These are phyloP conservation scores for Albatrellus sp. DNA, from an alignment of 1,284 basidiomycete genomes.

Conservation along the genomic window DNA sequence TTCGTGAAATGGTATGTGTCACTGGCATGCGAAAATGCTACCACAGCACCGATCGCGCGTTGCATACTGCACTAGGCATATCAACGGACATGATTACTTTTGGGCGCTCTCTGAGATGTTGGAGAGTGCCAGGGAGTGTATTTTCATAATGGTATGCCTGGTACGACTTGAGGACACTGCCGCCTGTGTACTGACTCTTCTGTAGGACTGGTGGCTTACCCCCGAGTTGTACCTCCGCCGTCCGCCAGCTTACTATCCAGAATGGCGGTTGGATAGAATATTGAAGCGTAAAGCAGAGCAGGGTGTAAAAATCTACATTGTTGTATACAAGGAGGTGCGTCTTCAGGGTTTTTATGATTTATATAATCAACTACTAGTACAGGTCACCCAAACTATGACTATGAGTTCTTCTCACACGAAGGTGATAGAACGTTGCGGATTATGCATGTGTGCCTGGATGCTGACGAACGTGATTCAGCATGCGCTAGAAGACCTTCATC, in stretches of 20 bases:
- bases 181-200: neutral
- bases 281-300: slow-evolving; percentile 80
- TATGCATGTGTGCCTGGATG: slow-evolving; percentile 4
- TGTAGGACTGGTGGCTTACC: slow-evolving; percentile 82
- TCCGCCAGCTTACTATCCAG: slow-evolving; percentile 69
- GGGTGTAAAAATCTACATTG: slow-evolving; percentile 81
- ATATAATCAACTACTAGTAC: slow-evolving; percentile 4
- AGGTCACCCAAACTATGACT: slow-evolving; percentile 83
- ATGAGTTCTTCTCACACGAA: slow-evolving; percentile 83
- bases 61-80: slow-evolving; percentile 39
- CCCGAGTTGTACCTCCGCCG: slow-evolving; percentile 88
- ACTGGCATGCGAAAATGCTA: too few relatives aligned
- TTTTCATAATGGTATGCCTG: slow-evolving; percentile 57
- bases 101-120: slow-evolving; percentile 86
- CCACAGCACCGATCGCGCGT: neutral
- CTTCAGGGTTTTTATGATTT: neutral
- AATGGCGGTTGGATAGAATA: slow-evolving; percentile 80
- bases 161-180: neutral
- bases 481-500: slow-evolving; percentile 70
- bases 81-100: slow-evolving; percentile 90
- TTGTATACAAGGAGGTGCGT: slow-evolving; percentile 78
- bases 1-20: slow-evolving; percentile 68
- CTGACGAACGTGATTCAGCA: slow-evolving; percentile 27
- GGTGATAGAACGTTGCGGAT: slow-evolving; percentile 20
- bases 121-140: slow-evolving; percentile 62